Evolutionary conservation across 2,329 filamentous ascomycete genomes (phyloP).

Genomic region (Sporothrix pseudoabietina): DNA sequence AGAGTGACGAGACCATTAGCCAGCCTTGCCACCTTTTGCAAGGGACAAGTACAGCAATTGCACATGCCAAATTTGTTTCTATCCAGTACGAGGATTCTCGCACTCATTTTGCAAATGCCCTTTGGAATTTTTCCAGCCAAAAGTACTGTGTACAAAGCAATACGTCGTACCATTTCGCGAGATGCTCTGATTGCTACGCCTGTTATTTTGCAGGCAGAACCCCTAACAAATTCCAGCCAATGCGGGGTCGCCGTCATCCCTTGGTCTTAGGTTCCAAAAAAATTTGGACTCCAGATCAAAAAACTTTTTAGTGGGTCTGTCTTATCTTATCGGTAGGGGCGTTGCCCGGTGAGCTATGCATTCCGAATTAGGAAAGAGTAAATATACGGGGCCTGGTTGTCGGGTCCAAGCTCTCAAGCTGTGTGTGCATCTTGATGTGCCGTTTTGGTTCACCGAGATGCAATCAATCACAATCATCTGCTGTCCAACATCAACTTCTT

Average conservation of each 20-base stretch:
- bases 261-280: conserved; percentile 17
- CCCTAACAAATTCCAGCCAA: conserved; percentile 6
- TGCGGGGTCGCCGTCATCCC: conserved; percentile 16
- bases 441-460: conserved; percentile 22
- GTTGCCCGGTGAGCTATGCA: conserved; percentile 33
- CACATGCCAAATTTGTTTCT: neutral
- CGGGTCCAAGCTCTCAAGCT: neutral
- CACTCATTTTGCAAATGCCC: neutral
- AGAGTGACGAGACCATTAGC: neutral
- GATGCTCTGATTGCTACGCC: neutral
- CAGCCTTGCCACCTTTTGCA: neutral
- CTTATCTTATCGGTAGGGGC: conserved; percentile 32
- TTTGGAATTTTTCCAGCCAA: neutral
- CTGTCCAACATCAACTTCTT: conserved; percentile 9
- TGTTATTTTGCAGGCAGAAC: neutral
- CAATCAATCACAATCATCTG: neutral
- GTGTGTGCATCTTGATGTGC: conserved; percentile 22
- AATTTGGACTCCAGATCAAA: conserved; percentile 17
- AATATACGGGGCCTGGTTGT: conserved; percentile 28
- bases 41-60: neutral
- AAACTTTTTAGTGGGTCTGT: conserved; percentile 30
- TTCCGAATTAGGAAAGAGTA: conserved; percentile 33
- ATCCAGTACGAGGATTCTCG: neutral
- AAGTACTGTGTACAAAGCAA: neutral
- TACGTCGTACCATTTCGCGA: neutral